Evolutionary conservation across 2,329 filamentous ascomycete genomes (phyloP).

Genomic region (Aspergillus sp.): DNA sequence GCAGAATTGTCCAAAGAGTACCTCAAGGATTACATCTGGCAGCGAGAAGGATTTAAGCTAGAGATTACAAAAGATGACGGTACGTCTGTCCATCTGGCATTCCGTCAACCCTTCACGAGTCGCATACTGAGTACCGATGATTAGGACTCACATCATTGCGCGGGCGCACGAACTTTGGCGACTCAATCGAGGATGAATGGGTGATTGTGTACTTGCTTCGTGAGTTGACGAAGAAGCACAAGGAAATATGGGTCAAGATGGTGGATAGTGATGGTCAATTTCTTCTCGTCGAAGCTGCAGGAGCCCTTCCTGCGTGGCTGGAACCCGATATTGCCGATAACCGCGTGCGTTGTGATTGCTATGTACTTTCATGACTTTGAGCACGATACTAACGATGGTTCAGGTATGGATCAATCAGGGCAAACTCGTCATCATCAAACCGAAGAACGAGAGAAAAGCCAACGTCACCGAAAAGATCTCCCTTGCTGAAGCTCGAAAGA

Average conservation of each 20-base stretch:
- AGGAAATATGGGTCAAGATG: constrained; percentile 76
- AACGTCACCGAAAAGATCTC: constrained; percentile 51
- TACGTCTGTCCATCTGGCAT: constrained; percentile 32
- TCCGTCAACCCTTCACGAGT: neutral
- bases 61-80: constrained; percentile 61
- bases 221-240: constrained; percentile 71
- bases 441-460: constrained; percentile 46
- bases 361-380: neutral
- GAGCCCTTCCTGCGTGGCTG: constrained; percentile 82
- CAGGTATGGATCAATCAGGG: constrained; percentile 82
- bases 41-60: constrained; percentile 77
- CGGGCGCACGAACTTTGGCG: constrained; percentile 82
- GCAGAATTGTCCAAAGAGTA: constrained; percentile 61
- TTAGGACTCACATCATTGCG: constrained; percentile 60
- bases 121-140: constrained; percentile 1
- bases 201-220: constrained; percentile 86
- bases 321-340: constrained; percentile 87
- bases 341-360: constrained; percentile 48
- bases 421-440: constrained; percentile 68
- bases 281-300: constrained; percentile 88
- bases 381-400: neutral
- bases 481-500: constrained; percentile 62
- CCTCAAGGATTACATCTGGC: constrained; percentile 91
- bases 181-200: constrained; percentile 97
- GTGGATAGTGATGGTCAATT: constrained; percentile 93